Evolutionary conservation across 768 basidiomycete genomes (phyloP).

Genomic region (Porpolomopsis calyptriformis): DNA sequence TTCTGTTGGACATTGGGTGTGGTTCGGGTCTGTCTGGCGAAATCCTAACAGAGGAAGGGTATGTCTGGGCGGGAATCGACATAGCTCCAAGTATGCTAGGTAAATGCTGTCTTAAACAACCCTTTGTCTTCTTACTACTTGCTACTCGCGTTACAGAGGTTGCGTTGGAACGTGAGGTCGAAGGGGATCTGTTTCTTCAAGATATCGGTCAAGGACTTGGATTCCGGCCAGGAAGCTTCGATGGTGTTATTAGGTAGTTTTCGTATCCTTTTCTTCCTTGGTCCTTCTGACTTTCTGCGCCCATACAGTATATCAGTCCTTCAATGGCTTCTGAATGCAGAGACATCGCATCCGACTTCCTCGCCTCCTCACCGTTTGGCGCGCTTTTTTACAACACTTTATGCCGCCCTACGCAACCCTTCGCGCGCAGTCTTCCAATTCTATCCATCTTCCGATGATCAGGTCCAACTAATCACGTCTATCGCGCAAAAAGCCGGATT

Average conservation of each 20-base stretch:
- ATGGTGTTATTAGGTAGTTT: slow-evolving; percentile 87
- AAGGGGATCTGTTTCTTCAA: slow-evolving; percentile 92
- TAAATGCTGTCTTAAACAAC: slow-evolving; percentile 26
- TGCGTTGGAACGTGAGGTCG: slow-evolving; percentile 88
- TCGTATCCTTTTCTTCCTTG: slow-evolving; percentile 3
- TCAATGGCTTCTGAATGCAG: slow-evolving; percentile 97
- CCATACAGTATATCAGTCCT: slow-evolving; percentile 83
- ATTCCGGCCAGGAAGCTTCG: slow-evolving; percentile 93
- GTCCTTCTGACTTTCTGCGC: background rate
- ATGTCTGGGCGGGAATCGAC: slow-evolving; percentile 89
- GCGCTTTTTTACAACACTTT: slow-evolving; percentile 88
- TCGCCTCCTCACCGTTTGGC: slow-evolving; percentile 78
- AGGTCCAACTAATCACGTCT: slow-evolving; percentile 88
- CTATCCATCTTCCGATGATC: slow-evolving; percentile 95
- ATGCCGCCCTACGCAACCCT: slow-evolving; percentile 76
- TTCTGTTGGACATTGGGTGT: slow-evolving; percentile 91
- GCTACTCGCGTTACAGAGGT: slow-evolving; percentile 52
- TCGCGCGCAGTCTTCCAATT: slow-evolving; percentile 86
- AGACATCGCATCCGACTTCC: slow-evolving; percentile 80
- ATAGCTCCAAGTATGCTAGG: slow-evolving; percentile 96
- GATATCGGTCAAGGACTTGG: slow-evolving; percentile 98
- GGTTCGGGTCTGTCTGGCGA: slow-evolving; percentile 96
- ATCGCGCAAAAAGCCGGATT: slow-evolving; percentile 93
- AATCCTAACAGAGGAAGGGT: slow-evolving; percentile 89
- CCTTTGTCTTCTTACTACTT: background rate